A percentile compares a stretch with the other conserved stretches of the same genome.
Evolutionary conservation across 805 yeast species (phyloP).

Genomic region (Saccharomycopsis fermentans): DNA sequence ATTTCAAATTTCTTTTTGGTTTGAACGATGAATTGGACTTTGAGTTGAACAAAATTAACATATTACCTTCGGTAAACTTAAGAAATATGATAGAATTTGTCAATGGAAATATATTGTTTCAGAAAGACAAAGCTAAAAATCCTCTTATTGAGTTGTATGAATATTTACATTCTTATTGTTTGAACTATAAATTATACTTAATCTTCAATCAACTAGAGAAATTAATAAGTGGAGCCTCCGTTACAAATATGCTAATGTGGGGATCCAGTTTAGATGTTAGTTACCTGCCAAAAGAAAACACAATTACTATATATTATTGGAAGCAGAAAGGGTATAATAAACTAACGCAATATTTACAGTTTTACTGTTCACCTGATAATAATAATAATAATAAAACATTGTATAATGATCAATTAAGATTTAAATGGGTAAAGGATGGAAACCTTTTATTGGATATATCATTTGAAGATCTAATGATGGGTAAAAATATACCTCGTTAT

Average conservation of each 20-base stretch:
- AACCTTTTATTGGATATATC: slow-evolving; percentile 3
- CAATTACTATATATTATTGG: slow-evolving; percentile 15
- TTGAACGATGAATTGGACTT: slow-evolving; percentile 11
- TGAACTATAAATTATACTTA: slow-evolving; percentile 13
- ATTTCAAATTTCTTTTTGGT: slow-evolving; percentile 10
- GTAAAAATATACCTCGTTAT: background rate
- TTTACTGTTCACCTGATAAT: slow-evolving; percentile 3
- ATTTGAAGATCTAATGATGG: slow-evolving; percentile 3
- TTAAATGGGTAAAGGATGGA: slow-evolving; percentile 17
- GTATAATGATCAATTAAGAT: background rate
- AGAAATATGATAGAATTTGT: slow-evolving; percentile 6
- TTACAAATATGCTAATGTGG: slow-evolving; percentile 16
- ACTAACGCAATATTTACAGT: slow-evolving; percentile 7
- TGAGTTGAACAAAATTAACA: slow-evolving; percentile 1
- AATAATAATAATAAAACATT: background rate
- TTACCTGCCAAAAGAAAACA: slow-evolving; percentile 9
- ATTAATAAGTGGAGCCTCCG: slow-evolving; percentile 11
- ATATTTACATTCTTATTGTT: slow-evolving; percentile 13
- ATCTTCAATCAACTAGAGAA: slow-evolving; percentile 10
- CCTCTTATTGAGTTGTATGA: slow-evolving; percentile 10
- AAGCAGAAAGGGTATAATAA: slow-evolving; percentile 11
- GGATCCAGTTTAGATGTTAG: slow-evolving; percentile 12
- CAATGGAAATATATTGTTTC: slow-evolving; percentile 5
- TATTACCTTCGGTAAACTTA: slow-evolving; percentile 5
- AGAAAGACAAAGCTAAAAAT: background rate